Percentiles rank a stretch among this genome's conserved stretches.
Evolutionary conservation across 2,329 filamentous ascomycete species (phyloP).

Genomic region (Albophoma yamanashiensis): DNA sequence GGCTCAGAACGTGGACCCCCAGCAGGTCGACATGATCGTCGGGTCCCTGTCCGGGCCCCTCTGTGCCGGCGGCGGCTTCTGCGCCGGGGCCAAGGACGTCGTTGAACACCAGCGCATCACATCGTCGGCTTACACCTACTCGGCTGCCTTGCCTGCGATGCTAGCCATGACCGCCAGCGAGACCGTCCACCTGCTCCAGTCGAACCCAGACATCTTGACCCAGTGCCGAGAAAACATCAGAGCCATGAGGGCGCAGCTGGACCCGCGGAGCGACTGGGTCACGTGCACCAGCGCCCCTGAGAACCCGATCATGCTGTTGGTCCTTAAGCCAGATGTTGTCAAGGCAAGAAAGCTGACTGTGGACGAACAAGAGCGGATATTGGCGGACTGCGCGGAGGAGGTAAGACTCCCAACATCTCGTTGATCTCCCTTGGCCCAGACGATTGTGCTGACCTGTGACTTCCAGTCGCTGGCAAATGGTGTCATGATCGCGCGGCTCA

Average conservation of each 20-base stretch:
- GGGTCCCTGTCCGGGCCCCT: slow-evolving; percentile 84
- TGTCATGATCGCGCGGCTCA: slow-evolving; percentile 80
- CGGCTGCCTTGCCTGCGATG: slow-evolving; percentile 86
- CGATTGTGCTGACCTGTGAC: slow-evolving; percentile 6
- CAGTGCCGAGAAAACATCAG: slow-evolving; percentile 80
- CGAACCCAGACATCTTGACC: slow-evolving; percentile 69
- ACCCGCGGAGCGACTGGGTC: slow-evolving; percentile 91
- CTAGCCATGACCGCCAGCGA: slow-evolving; percentile 93
- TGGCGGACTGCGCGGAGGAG: slow-evolving; percentile 95
- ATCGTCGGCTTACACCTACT: slow-evolving; percentile 88
- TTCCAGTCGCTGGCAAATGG: slow-evolving; percentile 70
- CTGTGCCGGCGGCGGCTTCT: slow-evolving; percentile 91
- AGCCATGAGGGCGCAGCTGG: slow-evolving; percentile 74
- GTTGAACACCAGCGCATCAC: slow-evolving; percentile 94
- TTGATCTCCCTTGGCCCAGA: background rate
- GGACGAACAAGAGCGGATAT: slow-evolving; percentile 71
- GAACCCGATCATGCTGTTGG: slow-evolving; percentile 78
- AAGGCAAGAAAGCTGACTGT: slow-evolving; percentile 54
- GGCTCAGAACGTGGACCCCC: slow-evolving; percentile 89
- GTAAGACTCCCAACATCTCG: slow-evolving; percentile 36
- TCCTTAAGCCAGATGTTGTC: slow-evolving; percentile 75
- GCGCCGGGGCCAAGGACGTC: slow-evolving; percentile 81
- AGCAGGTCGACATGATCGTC: slow-evolving; percentile 93
- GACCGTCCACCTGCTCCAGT: slow-evolving; percentile 75
- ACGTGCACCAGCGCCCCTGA: slow-evolving; percentile 68